These are phyloP conservation scores for Proliferodiscus dingleyae DNA, from an alignment of 2,329 filamentous ascomycete genomes.

Conservation along the genomic window DNA sequence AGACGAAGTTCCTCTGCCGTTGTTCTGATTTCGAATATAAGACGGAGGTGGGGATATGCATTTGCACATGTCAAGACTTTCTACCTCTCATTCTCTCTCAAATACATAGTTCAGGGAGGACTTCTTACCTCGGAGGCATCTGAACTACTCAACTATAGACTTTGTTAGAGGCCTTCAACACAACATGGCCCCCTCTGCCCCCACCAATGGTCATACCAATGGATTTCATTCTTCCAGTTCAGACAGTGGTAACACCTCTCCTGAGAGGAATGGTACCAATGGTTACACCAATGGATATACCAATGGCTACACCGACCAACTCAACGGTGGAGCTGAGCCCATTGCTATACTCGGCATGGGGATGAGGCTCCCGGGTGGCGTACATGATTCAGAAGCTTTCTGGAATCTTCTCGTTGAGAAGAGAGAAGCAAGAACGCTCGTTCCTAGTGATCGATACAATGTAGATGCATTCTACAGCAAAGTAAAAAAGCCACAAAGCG, in stretches of 20 bases:
- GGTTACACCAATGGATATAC: neutral
- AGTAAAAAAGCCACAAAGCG: slow-evolving; percentile 1
- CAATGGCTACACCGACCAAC: neutral
- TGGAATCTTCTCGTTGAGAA: slow-evolving; percentile 10
- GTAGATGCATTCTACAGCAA: slow-evolving; percentile 10
- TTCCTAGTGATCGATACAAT: slow-evolving; percentile 10
- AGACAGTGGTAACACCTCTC: neutral
- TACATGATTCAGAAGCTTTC: slow-evolving; percentile 3
- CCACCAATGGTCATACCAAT: neutral
- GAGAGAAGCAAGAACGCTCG: slow-evolving; percentile 1
- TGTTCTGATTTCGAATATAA: no score
- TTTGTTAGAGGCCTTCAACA: neutral
- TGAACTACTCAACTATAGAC: neutral
- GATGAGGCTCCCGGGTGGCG: slow-evolving; percentile 30
- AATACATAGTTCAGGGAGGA: neutral
- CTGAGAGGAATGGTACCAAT: neutral
- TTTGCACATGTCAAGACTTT: neutral
- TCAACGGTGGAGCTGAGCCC: slow-evolving; percentile 5
- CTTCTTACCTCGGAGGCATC: neutral
- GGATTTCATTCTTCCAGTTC: neutral
- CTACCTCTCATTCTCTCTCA: neutral
- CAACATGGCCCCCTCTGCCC: neutral
- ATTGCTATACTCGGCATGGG: slow-evolving; percentile 17
- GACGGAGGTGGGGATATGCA: no score
- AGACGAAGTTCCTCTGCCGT: no score